phyloP scores from a whole-genome alignment of 2,329 filamentous ascomycete species.

The Beauveria medogensis region DNA sequence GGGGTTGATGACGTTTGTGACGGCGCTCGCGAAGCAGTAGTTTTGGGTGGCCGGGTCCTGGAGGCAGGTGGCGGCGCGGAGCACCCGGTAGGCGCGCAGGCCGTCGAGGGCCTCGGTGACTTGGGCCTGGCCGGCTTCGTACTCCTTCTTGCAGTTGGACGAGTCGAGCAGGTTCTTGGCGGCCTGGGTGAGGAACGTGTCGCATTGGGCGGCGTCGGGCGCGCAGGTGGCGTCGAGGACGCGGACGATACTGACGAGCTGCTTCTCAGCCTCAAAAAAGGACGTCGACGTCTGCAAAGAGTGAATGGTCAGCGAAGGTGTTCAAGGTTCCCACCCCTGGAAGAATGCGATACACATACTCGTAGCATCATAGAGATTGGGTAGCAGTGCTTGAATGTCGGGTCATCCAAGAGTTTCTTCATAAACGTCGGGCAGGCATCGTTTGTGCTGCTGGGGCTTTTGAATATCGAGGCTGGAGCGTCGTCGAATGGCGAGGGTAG shows the following conservation, averaged over 20 bases:
- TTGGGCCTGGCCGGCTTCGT: slow-evolving; percentile 54
- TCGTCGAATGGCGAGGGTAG: slow-evolving; percentile 62
- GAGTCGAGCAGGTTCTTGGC: slow-evolving; percentile 56
- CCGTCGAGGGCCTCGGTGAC: slow-evolving; percentile 70
- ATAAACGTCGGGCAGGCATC: slow-evolving; percentile 60
- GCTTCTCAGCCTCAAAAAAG: slow-evolving; percentile 74
- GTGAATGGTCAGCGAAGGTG: too few relatives aligned
- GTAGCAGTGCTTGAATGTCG: slow-evolving; percentile 65
- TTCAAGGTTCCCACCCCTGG: too few relatives aligned
- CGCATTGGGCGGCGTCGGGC: slow-evolving; percentile 59
- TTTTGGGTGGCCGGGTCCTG: slow-evolving; percentile 54
- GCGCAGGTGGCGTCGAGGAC: slow-evolving; percentile 73
- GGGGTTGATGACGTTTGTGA: slow-evolving; percentile 64
- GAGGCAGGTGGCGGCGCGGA: slow-evolving; percentile 77
- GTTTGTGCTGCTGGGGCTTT: slow-evolving; percentile 33
- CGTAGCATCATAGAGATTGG: slow-evolving; percentile 78
- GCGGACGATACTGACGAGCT: slow-evolving; percentile 62
- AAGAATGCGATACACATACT: slow-evolving; percentile 36
- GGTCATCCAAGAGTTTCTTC: slow-evolving; percentile 53
- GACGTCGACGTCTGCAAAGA: slow-evolving; percentile 61
- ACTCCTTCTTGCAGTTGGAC: slow-evolving; percentile 65
- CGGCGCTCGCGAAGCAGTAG: slow-evolving; percentile 78
- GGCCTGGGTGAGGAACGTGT: slow-evolving; percentile 52
- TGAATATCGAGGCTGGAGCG: slow-evolving; percentile 55
- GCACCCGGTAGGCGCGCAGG: slow-evolving; percentile 64